Conservation (phyloP, 2,329 filamentous ascomycete species). For the Alternaria angustiovoidea region DNA sequence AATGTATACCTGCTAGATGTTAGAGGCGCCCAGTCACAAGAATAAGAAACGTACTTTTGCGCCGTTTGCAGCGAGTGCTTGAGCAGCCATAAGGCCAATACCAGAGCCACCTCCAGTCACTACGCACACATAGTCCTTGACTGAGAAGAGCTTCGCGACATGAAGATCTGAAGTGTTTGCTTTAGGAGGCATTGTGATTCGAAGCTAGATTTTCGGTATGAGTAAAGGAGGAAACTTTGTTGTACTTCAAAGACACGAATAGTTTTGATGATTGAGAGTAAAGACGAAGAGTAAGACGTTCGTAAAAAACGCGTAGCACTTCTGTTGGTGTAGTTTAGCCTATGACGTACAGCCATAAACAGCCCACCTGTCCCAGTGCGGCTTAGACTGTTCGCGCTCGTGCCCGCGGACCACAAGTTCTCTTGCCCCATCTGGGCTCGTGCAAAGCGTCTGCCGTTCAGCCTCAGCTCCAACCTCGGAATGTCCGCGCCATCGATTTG, state of each 20-base stretch:
- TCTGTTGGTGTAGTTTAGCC: constrained; percentile 6
- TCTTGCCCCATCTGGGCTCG: background rate
- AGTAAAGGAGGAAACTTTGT: background rate
- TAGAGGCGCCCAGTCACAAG: background rate
- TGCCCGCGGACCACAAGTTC: background rate
- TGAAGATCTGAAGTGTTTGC: constrained; percentile 58
- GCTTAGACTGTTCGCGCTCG: constrained; percentile 6
- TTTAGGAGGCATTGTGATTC: constrained; percentile 44
- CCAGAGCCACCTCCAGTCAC: constrained; percentile 67
- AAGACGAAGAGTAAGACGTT: background rate
- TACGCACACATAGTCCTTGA: constrained; percentile 64
- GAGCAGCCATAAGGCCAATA: constrained; percentile 70
- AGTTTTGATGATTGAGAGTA: background rate
- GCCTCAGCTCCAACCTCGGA: background rate
- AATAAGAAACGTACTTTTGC: constrained; percentile 55
- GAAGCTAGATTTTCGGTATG: background rate
- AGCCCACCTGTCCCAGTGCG: constrained; percentile 8
- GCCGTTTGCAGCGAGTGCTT: constrained; percentile 66
- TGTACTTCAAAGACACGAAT: background rate
- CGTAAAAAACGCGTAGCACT: constrained; percentile 4
- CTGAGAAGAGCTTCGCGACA: constrained; percentile 62
- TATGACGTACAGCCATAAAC: constrained; percentile 28
- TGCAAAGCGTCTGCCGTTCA: background rate
- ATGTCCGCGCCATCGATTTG: background rate
- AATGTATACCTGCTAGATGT: constrained; percentile 59